Evolutionary conservation across 1,284 basidiomycete species (phyloP).

Genomic region (Cutaneotrichosporon dermatis): DNA sequence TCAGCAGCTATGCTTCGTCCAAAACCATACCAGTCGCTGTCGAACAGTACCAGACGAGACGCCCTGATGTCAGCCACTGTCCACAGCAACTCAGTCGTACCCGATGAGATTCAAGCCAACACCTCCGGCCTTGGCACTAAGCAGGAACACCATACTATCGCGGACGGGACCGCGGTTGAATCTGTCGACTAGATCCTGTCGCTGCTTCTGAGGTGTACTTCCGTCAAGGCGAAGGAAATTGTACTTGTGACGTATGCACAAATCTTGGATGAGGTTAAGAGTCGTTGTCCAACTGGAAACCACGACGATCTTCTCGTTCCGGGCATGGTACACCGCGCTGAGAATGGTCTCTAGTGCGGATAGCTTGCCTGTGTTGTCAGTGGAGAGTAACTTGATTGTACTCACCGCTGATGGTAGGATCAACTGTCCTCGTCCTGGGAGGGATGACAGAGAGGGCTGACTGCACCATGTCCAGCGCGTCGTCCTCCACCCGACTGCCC

Average conservation of each 20-base stretch:
- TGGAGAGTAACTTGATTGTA: too few relatives aligned
- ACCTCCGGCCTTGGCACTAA: slow-evolving; percentile 94
- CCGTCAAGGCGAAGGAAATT: slow-evolving; percentile 84
- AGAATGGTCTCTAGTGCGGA: slow-evolving; percentile 71
- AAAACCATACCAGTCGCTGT: slow-evolving; percentile 76
- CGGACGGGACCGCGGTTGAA: slow-evolving; percentile 40
- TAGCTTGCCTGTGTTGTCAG: slow-evolving; percentile 62
- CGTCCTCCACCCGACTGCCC: slow-evolving; percentile 18
- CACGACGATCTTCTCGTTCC: slow-evolving; percentile 87
- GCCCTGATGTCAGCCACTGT: slow-evolving; percentile 51
- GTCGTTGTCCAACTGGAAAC: slow-evolving; percentile 89
- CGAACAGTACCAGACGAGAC: slow-evolving; percentile 70
- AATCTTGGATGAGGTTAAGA: slow-evolving; percentile 82
- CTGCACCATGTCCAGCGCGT: slow-evolving; percentile 64
- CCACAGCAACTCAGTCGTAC: slow-evolving; percentile 17
- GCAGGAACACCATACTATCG: slow-evolving; percentile 68
- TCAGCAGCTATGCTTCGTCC: slow-evolving; percentile 3
- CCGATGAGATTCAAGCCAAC: slow-evolving; percentile 88
- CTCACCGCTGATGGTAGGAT: slow-evolving; percentile 16
- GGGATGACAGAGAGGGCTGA: slow-evolving; percentile 33
- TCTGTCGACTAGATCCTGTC: slow-evolving; percentile 57
- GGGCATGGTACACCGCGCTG: slow-evolving; percentile 58
- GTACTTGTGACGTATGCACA: slow-evolving; percentile 72
- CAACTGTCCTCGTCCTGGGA: not conserved
- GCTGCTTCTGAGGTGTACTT: slow-evolving; percentile 69